These are phyloP conservation scores for Colletotrichum australisinense DNA, from an alignment of 2,329 filamentous ascomycete genomes.

Conservation along the genomic window DNA sequence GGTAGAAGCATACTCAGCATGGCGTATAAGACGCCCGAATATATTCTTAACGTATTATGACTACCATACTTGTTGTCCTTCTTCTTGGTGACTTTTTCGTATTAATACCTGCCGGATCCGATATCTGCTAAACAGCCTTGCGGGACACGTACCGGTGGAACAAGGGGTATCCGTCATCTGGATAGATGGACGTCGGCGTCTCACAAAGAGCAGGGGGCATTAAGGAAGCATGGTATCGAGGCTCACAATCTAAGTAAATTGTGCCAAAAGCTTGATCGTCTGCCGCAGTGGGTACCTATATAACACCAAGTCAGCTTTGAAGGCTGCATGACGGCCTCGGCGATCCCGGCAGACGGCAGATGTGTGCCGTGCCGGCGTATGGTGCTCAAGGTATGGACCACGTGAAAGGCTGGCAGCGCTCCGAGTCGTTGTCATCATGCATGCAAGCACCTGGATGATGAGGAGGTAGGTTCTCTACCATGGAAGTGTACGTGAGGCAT, in stretches of 20 bases:
- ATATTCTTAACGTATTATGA: slow-evolving; percentile 14
- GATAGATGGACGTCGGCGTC: background rate
- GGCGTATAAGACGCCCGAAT: slow-evolving; percentile 15
- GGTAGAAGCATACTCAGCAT: slow-evolving; percentile 23
- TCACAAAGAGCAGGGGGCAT: no score
- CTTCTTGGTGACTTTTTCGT: background rate
- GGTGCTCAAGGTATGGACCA: background rate
- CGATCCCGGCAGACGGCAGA: background rate
- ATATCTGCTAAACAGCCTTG: background rate
- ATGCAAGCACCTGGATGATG: no score
- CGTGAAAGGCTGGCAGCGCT: background rate
- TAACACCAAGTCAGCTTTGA: background rate
- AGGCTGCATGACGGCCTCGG: background rate
- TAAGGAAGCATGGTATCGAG: background rate
- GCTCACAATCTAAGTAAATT: background rate
- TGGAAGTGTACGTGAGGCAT: no score
- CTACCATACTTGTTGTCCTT: slow-evolving; percentile 1
- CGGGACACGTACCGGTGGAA: background rate
- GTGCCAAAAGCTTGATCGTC: background rate
- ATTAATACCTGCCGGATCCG: background rate
- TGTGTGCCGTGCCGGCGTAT: background rate
- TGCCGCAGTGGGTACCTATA: background rate
- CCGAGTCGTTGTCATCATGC: no score
- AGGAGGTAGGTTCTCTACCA: no score
- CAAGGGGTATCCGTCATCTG: background rate